Evolutionary conservation across 2,329 filamentous ascomycete genomes (phyloP).

Genomic region (Helicocarpus griseus): DNA sequence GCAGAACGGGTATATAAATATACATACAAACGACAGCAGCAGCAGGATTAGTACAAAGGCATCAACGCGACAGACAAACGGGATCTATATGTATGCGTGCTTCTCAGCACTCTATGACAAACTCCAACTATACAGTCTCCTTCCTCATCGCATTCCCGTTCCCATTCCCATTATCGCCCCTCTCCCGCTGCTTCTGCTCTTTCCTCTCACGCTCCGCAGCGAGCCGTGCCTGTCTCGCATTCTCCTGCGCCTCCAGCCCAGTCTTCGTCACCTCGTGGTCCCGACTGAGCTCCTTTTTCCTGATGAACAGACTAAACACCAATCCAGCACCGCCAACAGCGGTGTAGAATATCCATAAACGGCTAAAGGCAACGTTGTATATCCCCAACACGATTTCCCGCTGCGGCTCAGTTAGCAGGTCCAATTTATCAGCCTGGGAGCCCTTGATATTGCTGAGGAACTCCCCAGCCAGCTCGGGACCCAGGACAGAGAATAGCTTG

Average conservation of each 20-base stretch:
- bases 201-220: slow-evolving; percentile 4
- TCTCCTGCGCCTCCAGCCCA: slow-evolving; percentile 37
- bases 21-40: no score
- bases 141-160: not conserved
- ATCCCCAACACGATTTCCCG: slow-evolving; percentile 28
- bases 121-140: not conserved
- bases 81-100: no score
- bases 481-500: slow-evolving; percentile 7
- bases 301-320: slow-evolving; percentile 32
- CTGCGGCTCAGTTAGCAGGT: slow-evolving; percentile 20
- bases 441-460: slow-evolving; percentile 11
- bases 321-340: slow-evolving; percentile 26
- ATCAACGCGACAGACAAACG: not conserved
- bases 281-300: slow-evolving; percentile 29
- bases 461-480: slow-evolving; percentile 9
- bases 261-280: slow-evolving; percentile 36
- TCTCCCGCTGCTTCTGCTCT: slow-evolving; percentile 1
- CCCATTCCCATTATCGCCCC: not conserved
- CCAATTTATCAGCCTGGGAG: slow-evolving; percentile 27
- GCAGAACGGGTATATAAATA: no score
- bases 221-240: slow-evolving; percentile 28
- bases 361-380: slow-evolving; percentile 35
- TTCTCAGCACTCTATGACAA: not conserved
- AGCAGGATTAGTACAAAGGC: not conserved
- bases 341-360: slow-evolving; percentile 44